Evolutionary conservation across 805 yeast species (phyloP).

Genomic region (Pichia manshurica): DNA sequence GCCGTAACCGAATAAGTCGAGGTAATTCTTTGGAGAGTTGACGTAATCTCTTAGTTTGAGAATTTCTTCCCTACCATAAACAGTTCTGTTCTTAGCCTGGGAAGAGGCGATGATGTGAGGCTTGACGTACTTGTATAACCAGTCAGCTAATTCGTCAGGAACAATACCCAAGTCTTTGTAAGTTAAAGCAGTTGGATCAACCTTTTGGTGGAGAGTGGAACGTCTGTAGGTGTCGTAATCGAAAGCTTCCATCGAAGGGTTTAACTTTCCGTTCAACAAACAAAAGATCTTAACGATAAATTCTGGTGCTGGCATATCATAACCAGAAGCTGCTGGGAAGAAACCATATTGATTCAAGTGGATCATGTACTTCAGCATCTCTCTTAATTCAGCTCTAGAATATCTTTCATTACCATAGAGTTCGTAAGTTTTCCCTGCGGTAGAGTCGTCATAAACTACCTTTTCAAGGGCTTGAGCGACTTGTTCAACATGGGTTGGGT

Average conservation of each 20-base stretch:
- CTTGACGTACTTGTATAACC: slow-evolving; percentile 39
- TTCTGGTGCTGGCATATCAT: slow-evolving; percentile 37
- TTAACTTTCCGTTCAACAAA: slow-evolving; percentile 38
- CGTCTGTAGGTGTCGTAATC: slow-evolving; percentile 74
- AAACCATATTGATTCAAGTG: slow-evolving; percentile 33
- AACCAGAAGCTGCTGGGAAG: slow-evolving; percentile 34
- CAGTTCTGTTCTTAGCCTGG: slow-evolving; percentile 34
- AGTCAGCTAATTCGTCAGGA: slow-evolving; percentile 47
- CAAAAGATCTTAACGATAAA: slow-evolving; percentile 26
- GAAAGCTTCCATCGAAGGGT: slow-evolving; percentile 34
- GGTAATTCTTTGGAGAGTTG: slow-evolving; percentile 30
- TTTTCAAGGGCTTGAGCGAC: slow-evolving; percentile 74
- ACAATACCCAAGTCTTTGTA: slow-evolving; percentile 68
- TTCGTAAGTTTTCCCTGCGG: slow-evolving; percentile 71
- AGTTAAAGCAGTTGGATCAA: slow-evolving; percentile 55
- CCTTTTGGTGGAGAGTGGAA: slow-evolving; percentile 58
- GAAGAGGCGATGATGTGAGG: slow-evolving; percentile 32
- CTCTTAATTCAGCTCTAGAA: slow-evolving; percentile 57
- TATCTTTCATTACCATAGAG: slow-evolving; percentile 66
- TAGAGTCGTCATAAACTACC: slow-evolving; percentile 76
- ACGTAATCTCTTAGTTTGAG: slow-evolving; percentile 33
- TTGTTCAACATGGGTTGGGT: slow-evolving; percentile 73
- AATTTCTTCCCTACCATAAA: slow-evolving; percentile 33
- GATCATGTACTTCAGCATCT: slow-evolving; percentile 51
- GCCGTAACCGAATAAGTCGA: slow-evolving; percentile 29